Base-by-base conservation (phyloP, 2,329 filamentous ascomycete genomes). In the Neospermospora avenae region DNA sequence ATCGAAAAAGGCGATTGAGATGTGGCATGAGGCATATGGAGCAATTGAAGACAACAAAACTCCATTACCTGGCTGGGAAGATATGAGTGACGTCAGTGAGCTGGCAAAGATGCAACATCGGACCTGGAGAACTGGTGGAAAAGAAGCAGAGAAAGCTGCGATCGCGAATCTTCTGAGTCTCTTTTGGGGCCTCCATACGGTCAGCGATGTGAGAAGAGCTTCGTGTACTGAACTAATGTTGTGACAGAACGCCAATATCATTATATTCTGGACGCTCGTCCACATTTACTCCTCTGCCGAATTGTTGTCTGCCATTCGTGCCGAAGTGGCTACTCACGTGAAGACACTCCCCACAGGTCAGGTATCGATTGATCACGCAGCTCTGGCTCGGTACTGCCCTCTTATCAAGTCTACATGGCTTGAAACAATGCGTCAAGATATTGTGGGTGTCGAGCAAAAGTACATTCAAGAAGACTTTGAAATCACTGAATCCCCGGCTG, bases 51-150 rank as follows among this genome's bases (percentile, higher is more conserved):
- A 31, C 28, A 31, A 31, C 11, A 5, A 31, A 1, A 31, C 28
- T 31, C 28, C 28, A 31, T 10, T 31, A 6, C 28, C 28, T 10
- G 28, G 28, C 28, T 54, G 51, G 51, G 51, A 34, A 14, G 51
- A 54, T 54, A 35, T 54, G 51, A 34, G 39, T 41, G 51, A 39
- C 39, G 51, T 54, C 11, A 54, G 51, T 54, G 51, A 54, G 28
- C 20, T 54, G 14, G 34, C 34, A 34, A 18, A 35, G 31, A 41
- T 35, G 20, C 28, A 34, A 54, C 28, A 54, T 24, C 7, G 34
- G 20, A 24, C 20, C 11, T 54, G 34, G 16, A 54, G 51, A 54
- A 34, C 28, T 37, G 34, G 34, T 14, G 14, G n/a, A 14, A 24
- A 37, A 22, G 11, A 54, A 54, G 51, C 22, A 20, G 13, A 34